Base-by-base conservation (phyloP, 768 basidiomycete genomes). In the Termitomyces sp. region DNA sequence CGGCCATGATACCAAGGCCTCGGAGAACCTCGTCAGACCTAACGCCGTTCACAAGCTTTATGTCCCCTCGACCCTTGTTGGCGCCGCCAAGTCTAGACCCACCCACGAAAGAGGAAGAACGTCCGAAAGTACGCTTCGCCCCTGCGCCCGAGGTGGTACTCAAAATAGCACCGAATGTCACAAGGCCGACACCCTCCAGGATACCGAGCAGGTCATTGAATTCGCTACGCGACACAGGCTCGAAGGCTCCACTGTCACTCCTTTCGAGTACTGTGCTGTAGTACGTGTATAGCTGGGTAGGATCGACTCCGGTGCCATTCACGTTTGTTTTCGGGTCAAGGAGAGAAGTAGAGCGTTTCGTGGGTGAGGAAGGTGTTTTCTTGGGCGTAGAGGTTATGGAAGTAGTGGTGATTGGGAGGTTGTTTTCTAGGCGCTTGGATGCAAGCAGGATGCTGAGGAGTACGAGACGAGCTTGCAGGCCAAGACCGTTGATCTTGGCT, bases 401-500 rank as follows among this genome's bases (percentile, higher is more conserved):
- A 44, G 75, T 70, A n/a, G 73, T 66, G 1, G 77, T 74, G 4
- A 89, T 69, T 0, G 81, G 62, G 4, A 91, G 78, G 3, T 80
- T 79, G 0, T 80, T 79, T 44, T 85, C 83, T 27, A 79, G 67
- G 7, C 90, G 82, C 62, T 82, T 84, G 1, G 81, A 79, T 1
- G 85, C 87, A 20, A 92, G 76, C 26, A 91, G 67, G 31, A 88
- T 71, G 1, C 78, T 75, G 3, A 91, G 77, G 10, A 94, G 78
- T 9, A 80, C 85, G 5, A 94, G 74, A 31, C 90, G 85, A 1
- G 85, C 81, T 61, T 93, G 91, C 1, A 94, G 74, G 24, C 88
- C 87, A 8, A 93, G 79, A 49, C 81, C 79, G 16, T 78, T 79
- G 22, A 92, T 78, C 66, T 90, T 92, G 16, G 74, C 73, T 3